Conservation (phyloP, 805 yeast genomes). For the Metschnikowia baotianmanensis region DNA sequence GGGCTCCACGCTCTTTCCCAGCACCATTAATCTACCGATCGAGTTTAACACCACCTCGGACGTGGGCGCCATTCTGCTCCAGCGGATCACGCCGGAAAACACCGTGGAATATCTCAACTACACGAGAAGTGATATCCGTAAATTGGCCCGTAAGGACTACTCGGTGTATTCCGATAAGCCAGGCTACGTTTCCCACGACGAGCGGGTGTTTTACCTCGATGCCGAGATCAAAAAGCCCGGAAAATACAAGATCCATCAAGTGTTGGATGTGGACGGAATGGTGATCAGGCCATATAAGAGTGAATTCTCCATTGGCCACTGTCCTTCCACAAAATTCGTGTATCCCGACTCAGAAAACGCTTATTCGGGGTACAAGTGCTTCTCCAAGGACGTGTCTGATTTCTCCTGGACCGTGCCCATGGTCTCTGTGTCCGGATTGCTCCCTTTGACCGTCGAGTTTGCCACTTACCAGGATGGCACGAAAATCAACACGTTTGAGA, state of each 20-base stretch:
- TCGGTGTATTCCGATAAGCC: constrained; percentile 28
- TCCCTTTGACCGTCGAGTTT: constrained; percentile 50
- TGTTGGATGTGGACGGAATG: constrained; percentile 61
- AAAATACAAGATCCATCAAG: constrained; percentile 65
- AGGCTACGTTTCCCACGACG: constrained; percentile 29
- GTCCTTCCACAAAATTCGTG: constrained; percentile 69
- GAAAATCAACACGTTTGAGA: constrained; percentile 22
- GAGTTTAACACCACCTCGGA: constrained; percentile 77
- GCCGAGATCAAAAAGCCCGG: constrained; percentile 73
- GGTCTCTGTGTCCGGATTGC: constrained; percentile 67
- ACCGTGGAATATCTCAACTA: constrained; percentile 48
- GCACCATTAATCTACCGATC: constrained; percentile 56
- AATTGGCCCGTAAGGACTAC: constrained; percentile 29
- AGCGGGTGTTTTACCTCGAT: constrained; percentile 54
- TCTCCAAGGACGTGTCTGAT: constrained; percentile 40
- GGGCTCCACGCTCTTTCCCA: constrained; percentile 17
- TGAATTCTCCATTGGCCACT: constrained; percentile 63
- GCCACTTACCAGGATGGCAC: constrained; percentile 28
- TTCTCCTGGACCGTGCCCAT: constrained; percentile 39
- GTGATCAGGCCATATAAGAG: constrained; percentile 59
- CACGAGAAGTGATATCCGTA: constrained; percentile 54
- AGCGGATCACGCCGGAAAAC: constrained; percentile 56
- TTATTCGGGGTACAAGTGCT: constrained; percentile 51
- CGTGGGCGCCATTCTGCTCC: constrained; percentile 64
- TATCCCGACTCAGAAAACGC: constrained; percentile 29